Base-by-base conservation (phyloP, 352 stramenopile genomes). In the Thalassiosira sp. region DNA sequence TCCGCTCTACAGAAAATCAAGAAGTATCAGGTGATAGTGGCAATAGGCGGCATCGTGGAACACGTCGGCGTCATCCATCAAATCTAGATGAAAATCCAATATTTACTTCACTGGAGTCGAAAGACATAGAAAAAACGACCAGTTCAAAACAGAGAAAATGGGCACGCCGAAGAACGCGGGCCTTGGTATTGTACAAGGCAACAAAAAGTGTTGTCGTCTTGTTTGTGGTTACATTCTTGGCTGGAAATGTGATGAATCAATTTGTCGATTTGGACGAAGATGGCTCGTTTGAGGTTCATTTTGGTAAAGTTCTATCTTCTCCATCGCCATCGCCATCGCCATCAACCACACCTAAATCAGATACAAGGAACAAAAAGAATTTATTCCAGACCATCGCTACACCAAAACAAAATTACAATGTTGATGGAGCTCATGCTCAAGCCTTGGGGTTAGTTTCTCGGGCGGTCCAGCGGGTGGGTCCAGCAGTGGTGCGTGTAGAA, bases 401-500 rank as follows among this genome's bases (percentile, higher is more conserved):
- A 33, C 24, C 62, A 13, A 76, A 68, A 27, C 45, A 31, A 25
- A 59, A 56, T 3, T 65, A 57, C 46, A 40, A 43, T 43, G 5
- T 49, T 8, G 60, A 69, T 15, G 48, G 33, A 18, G 31, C 49
- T 10, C 76, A 69, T 37, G 53, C 54, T 27, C 49, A 77, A n/a
- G 69, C 73, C 1, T 57, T 91, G 40, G 48, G 64, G 5, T 88
- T 91, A 71, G 86, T 94, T 0, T 78, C 79, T 24, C 64, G 87
- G 25, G 89, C 89, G 16, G 88, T 93, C 1, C 40, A 81, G 42
- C 62, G 82, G 15, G 77, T 93, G 5, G 88, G 88, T 35, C 90
- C 89, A 18, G 72, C 88, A 3, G 88, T 94, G 0, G 79, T 94
- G 6, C 80, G 90, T 18, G 80, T 95, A 15, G 90, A 95, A 74